These are phyloP conservation scores for Garcia nutans DNA, from an alignment of 345 rosid genomes.

Conservation along the genomic window DNA sequence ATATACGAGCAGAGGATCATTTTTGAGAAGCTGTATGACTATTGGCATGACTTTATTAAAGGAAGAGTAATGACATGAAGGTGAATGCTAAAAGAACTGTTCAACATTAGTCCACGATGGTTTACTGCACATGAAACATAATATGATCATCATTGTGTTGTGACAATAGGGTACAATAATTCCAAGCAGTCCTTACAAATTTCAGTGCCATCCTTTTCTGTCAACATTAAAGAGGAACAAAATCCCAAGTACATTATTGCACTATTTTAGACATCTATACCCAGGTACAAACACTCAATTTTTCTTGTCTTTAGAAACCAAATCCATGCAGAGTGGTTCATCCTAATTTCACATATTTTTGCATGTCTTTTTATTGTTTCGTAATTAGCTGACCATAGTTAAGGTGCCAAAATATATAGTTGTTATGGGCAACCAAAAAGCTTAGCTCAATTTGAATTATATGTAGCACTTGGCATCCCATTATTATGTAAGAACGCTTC, in stretches of 20 bases:
- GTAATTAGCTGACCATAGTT: not conserved
- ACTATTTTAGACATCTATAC: not conserved
- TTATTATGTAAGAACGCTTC: not conserved
- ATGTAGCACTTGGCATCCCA: not conserved
- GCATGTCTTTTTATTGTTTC: not conserved
- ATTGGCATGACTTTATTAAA: not conserved
- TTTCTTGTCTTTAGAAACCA: not conserved
- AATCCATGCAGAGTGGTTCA: not conserved
- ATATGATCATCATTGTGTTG: not conserved
- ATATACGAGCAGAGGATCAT: not conserved
- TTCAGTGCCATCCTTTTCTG: not conserved
- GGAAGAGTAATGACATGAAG: not conserved
- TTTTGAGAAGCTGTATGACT: no score
- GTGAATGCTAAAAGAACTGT: not conserved
- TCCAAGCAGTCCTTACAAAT: not conserved
- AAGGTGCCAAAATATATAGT: not conserved
- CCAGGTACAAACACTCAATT: slow-evolving; percentile 5
- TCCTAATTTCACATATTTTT: not conserved
- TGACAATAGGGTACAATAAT: not conserved
- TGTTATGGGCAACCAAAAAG: not conserved
- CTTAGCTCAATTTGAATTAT: not conserved
- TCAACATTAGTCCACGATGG: not conserved
- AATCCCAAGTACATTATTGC: not conserved
- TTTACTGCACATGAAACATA: not conserved
- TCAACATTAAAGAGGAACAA: not conserved